phyloP scores from a whole-genome alignment of 2,329 filamentous ascomycete genomes.

The Phoma herbarum region DNA sequence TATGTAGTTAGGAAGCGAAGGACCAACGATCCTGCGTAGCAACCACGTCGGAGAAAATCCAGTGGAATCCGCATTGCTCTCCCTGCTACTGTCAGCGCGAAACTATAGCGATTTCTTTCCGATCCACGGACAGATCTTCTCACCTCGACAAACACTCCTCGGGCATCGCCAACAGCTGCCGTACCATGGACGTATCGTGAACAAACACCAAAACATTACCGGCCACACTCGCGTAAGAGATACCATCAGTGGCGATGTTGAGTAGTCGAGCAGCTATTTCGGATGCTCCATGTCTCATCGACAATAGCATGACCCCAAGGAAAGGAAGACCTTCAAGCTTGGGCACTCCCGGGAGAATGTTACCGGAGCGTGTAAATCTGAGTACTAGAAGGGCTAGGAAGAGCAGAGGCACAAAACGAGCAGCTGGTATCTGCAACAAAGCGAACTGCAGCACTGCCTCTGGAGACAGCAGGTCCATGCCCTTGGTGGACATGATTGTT shows the following conservation, averaged over 20 bases:
- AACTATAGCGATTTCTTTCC: no score
- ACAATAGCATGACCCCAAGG: neutral
- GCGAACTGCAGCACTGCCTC: neutral
- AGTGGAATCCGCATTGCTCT: neutral
- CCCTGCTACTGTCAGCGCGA: neutral
- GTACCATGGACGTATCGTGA: neutral
- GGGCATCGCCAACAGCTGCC: conserved; percentile 2
- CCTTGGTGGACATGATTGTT: neutral
- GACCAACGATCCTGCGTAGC: conserved; percentile 1
- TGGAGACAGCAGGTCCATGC: neutral
- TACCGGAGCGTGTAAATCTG: neutral
- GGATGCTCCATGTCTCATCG: conserved; percentile 1
- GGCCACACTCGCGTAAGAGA: neutral
- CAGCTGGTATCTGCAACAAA: neutral
- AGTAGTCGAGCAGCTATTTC: neutral
- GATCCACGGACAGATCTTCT: neutral
- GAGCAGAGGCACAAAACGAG: neutral
- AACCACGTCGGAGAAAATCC: neutral
- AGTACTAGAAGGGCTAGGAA: neutral
- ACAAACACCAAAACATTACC: neutral
- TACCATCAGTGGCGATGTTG: neutral
- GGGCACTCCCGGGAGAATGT: neutral
- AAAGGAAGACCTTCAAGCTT: conserved; percentile 1
- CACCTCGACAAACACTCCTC: neutral
- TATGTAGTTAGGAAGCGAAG: neutral